Percentiles rank a stretch among this genome's conserved stretches.
phyloP scores from a whole-genome alignment of 805 yeast genomes.

The Zygoascus flipseniorum region DNA sequence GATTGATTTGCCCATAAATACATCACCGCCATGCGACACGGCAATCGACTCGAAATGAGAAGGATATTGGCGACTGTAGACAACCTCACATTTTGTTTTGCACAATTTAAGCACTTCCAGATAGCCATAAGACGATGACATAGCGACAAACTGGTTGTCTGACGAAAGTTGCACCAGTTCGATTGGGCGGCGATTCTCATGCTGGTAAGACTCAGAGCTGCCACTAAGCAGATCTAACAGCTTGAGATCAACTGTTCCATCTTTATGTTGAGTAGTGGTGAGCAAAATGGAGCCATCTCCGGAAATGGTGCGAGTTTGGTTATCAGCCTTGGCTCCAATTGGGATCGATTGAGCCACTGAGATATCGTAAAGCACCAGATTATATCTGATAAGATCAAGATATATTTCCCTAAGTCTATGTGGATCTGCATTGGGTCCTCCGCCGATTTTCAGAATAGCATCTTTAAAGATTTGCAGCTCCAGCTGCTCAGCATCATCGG shows the following conservation, averaged over 20 bases:
- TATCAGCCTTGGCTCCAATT: not conserved
- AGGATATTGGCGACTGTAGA: conserved; percentile 17
- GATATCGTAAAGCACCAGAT: not conserved
- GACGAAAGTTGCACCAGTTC: conserved; percentile 1
- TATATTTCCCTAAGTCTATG: not conserved
- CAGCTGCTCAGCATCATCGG: not conserved
- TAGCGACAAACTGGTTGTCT: conserved; percentile 1
- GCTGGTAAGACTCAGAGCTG: not conserved
- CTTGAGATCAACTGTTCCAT: not conserved
- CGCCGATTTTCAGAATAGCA: not conserved
- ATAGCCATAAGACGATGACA: conserved; percentile 1
- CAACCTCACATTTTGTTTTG: not conserved
- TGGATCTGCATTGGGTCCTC: not conserved
- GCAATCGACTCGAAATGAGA: conserved; percentile 15
- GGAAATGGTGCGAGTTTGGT: not conserved
- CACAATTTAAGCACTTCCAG: not conserved
- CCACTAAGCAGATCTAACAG: not conserved
- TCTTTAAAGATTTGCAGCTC: not conserved
- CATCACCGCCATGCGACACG: conserved; percentile 12
- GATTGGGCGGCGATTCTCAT: not conserved
- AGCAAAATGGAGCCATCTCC: not conserved
- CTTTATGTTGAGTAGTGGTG: not conserved
- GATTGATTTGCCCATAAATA: conserved; percentile 16
- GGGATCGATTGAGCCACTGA: not conserved
- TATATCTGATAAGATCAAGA: not conserved